Evolutionary conservation across 2,329 filamentous ascomycete species (phyloP), one percentile per base, ranked within the genome.

Genomic region (Aureobasidium uvarum): DNA sequence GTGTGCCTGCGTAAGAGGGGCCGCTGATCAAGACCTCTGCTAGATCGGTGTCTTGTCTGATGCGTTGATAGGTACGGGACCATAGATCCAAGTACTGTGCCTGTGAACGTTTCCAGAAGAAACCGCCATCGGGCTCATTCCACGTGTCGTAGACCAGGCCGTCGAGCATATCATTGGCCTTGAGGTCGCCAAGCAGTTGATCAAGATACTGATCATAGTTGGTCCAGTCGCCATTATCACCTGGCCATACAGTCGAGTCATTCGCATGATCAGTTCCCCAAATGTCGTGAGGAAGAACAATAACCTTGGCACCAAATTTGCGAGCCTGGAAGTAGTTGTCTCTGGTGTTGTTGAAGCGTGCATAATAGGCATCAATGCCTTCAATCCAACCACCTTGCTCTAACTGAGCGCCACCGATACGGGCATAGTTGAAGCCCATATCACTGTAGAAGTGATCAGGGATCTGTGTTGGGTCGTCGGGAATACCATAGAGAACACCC

Each of bases 171-270:
- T 73, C 63, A 55, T 80, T 80, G 2, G 70, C 72, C 28, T 74
- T 76, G 13, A 80, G 72, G 59, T 76, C 79, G 1, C 70, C 70
- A 28, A 80, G 71, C 3, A 80, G 70, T 25, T 75, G 74, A 0
- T 74, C 72, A 1, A 82, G 67, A 63, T 81, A 84, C 0, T 68
- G 66, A 59, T 84, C 81, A 68, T 75, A 81, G 23, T 74, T 69
- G 1, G 74, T 72, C 81, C 81, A 85, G 69, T 83, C 73, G 1
- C 78, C 79, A 66, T 82, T 74, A 66, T 84, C 81, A 3, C 83
- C 82, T 1, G 82, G 83, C 60, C 77, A 83, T 0, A 74, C 72
- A 0, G 74, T 71, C 1, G 45, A 48, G 3, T 48, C n/a, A 28
- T 25, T 48, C 5, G 45, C 45, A 20, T 48, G 45, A 25, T 72